A percentile compares a stretch with the other conserved stretches of the same genome.
These are phyloP conservation scores for Candida dubliniensis DNA, from an alignment of 1,139 yeast genomes.

Conservation along the genomic window DNA sequence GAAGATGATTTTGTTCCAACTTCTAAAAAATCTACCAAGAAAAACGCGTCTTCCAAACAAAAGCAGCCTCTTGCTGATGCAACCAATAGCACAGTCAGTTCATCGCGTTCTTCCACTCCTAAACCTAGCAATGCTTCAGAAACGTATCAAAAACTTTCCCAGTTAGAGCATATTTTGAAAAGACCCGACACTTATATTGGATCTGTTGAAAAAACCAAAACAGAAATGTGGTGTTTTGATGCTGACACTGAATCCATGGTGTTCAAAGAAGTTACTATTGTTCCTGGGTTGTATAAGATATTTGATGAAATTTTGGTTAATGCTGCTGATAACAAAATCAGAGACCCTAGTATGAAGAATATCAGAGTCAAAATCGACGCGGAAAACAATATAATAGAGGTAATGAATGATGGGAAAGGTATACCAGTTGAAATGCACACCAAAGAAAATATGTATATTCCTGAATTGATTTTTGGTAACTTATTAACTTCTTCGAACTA, in stretches of 20 bases:
- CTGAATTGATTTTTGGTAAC: slow-evolving; percentile 95
- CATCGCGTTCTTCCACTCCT: slow-evolving; percentile 3
- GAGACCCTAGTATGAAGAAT: slow-evolving; percentile 87
- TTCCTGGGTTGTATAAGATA: slow-evolving; percentile 94
- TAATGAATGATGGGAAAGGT: slow-evolving; percentile 92
- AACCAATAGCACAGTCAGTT: slow-evolving; percentile 19
- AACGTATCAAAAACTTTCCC: slow-evolving; percentile 90
- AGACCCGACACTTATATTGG: slow-evolving; percentile 99
- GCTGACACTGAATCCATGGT: slow-evolving; percentile 71
- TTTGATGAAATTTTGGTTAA: slow-evolving; percentile 97
- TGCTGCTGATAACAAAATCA: slow-evolving; percentile 97
- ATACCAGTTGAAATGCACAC: slow-evolving; percentile 93
- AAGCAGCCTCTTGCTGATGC: slow-evolving; percentile 26
- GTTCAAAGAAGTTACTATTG: slow-evolving; percentile 70
- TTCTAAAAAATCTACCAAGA: slow-evolving; percentile 10
- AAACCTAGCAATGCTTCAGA: slow-evolving; percentile 50
- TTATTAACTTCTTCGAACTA: slow-evolving; percentile 93
- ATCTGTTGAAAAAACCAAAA: slow-evolving; percentile 79
- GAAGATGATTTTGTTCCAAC: slow-evolving; percentile 16
- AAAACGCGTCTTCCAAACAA: slow-evolving; percentile 5
- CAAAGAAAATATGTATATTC: slow-evolving; percentile 90
- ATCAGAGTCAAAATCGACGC: slow-evolving; percentile 78
- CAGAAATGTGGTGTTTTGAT: slow-evolving; percentile 85
- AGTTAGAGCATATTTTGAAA: slow-evolving; percentile 91
- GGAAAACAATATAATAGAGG: slow-evolving; percentile 72